These are phyloP conservation scores for Salix brachista DNA, from an alignment of 345 rosid genomes.

Conservation along the genomic window DNA sequence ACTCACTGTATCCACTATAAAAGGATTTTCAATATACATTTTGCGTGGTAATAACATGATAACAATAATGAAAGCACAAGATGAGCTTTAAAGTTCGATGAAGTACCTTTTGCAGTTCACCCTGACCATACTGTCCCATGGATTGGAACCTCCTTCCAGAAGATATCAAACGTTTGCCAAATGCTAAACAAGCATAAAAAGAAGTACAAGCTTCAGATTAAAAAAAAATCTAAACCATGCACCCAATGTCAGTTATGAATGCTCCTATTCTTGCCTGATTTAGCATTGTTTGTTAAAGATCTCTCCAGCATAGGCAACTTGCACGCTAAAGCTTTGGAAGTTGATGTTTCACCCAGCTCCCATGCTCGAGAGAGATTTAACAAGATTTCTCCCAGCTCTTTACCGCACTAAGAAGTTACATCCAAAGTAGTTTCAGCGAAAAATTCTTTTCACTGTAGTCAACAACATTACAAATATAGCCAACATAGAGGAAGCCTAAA, in stretches of 20 bases:
- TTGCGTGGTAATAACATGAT: background rate
- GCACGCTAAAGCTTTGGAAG: constrained; percentile 51
- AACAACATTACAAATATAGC: background rate
- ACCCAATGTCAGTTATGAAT: constrained; percentile 17
- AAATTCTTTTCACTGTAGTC: background rate
- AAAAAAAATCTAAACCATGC: constrained; percentile 18
- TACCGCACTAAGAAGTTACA: constrained; percentile 62
- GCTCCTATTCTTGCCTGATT: constrained; percentile 58
- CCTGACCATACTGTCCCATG: constrained; percentile 93
- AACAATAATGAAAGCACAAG: constrained; percentile 16
- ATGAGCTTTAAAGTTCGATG: constrained; percentile 11
- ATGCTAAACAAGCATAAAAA: constrained; percentile 50
- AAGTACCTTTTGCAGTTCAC: constrained; percentile 79
- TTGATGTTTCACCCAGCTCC: constrained; percentile 70
- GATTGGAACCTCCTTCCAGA: constrained; percentile 84
- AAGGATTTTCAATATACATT: background rate
- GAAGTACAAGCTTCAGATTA: constrained; percentile 23
- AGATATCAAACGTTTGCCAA: constrained; percentile 74
- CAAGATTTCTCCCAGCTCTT: constrained; percentile 67
- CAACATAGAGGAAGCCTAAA: background rate
- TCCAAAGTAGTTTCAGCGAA: background rate
- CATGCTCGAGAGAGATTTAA: constrained; percentile 75
- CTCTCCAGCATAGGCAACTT: constrained; percentile 54
- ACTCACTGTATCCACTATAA: background rate
- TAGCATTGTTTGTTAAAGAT: constrained; percentile 48